Conservation (phyloP, 176 grass and related monocot species). For the Pontederia paniculata region DNA sequence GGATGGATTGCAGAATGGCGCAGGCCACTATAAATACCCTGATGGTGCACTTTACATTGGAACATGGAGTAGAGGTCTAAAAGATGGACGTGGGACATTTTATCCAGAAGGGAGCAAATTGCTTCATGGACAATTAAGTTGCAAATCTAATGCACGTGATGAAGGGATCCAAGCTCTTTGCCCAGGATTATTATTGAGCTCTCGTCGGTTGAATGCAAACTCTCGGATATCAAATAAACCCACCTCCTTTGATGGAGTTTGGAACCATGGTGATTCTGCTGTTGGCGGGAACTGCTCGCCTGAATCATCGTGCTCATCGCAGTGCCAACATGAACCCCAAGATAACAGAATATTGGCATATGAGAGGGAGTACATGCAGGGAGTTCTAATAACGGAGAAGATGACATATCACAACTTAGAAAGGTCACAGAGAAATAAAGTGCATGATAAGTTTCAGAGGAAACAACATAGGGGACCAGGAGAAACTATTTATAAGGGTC, state of each 20-base stretch:
- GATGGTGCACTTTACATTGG: constrained; percentile 70
- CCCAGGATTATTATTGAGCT: too few species aligned
- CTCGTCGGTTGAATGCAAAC: too few species aligned
- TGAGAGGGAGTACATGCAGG: constrained; percentile 98
- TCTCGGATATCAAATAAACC: too few species aligned
- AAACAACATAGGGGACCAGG: constrained; percentile 77
- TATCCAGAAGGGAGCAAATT: constrained; percentile 86
- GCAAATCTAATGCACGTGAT: constrained; percentile 48
- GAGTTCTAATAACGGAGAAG: constrained; percentile 91
- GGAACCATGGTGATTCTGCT: too few species aligned
- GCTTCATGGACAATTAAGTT: constrained; percentile 45
- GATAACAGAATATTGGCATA: constrained; percentile 33
- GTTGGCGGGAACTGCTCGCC: too few species aligned
- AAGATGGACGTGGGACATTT: constrained; percentile 90
- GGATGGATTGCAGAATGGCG: constrained; percentile 81
- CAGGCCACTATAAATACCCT: constrained; percentile 78
- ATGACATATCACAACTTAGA: constrained; percentile 56
- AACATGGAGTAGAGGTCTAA: constrained; percentile 89
- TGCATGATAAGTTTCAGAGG: constrained; percentile 57
- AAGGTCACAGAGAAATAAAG: constrained; percentile 70
- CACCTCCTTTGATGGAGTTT: too few species aligned
- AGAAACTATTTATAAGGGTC: constrained; percentile 92
- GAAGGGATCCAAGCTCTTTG: constrained; percentile 28
- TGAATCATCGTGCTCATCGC: too few species aligned
- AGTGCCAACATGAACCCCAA: background rate